Conservation (phyloP, 1,139 yeast species). For the Suhomyces panamericanus region DNA sequence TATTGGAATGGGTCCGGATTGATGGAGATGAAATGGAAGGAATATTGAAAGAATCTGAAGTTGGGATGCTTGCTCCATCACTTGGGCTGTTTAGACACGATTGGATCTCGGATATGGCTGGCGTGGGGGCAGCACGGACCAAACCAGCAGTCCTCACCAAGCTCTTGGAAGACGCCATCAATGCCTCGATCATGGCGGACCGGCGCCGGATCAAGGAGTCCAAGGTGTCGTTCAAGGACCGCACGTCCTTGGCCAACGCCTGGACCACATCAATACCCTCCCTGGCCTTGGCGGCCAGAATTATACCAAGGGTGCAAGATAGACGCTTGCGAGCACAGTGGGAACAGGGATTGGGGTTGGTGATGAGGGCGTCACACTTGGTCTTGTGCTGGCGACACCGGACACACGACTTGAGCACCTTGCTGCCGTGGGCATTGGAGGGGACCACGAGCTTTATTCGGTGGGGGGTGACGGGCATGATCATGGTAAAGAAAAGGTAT, state of each 20-base stretch:
- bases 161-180: conserved; percentile 22
- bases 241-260: conserved; percentile 33
- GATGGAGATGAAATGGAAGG: too few relatives aligned
- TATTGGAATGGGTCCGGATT: too few relatives aligned
- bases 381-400: conserved; percentile 67
- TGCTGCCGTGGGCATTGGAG: conserved; percentile 16
- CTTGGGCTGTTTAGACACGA: conserved; percentile 27
- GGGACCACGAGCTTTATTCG: conserved; percentile 27
- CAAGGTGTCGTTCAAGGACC: conserved; percentile 27
- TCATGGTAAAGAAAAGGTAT: conserved; percentile 6
- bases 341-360: conserved; percentile 57
- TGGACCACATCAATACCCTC: conserved; percentile 32
- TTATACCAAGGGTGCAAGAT: conserved; percentile 50
- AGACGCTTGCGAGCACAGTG: conserved; percentile 54
- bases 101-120: conserved; percentile 28
- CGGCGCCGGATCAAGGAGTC: conserved; percentile 29
- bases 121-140: conserved; percentile 9
- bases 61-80: too few relatives aligned
- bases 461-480: conserved; percentile 25
- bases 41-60: too few relatives aligned
- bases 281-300: conserved; percentile 30
- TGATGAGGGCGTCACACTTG: conserved; percentile 56
- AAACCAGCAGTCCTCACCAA: conserved; percentile 9
- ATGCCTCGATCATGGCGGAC: conserved; percentile 25
- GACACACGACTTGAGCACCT: conserved; percentile 55